Conservation (phyloP, 2,329 filamentous ascomycete species). For the Diaporthe vexans region DNA sequence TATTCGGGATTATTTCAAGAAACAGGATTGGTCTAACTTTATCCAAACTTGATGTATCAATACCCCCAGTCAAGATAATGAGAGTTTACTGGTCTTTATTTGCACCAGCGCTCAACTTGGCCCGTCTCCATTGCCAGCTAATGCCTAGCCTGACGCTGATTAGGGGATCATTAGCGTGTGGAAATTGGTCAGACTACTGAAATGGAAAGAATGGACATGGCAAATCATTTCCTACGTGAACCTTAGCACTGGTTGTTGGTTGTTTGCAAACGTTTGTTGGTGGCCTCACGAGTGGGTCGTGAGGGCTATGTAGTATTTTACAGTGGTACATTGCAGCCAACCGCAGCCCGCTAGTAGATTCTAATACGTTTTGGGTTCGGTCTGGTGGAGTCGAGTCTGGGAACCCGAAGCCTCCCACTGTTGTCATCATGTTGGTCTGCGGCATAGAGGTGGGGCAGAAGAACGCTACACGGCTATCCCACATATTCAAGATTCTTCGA, state of each 20-base stretch:
- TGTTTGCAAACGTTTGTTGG: neutral
- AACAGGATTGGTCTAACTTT: neutral
- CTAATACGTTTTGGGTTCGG: neutral
- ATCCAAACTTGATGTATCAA: neutral
- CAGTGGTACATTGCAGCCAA: neutral
- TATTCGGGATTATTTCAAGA: neutral
- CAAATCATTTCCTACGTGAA: neutral
- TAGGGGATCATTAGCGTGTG: too few species aligned
- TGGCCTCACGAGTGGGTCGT: neutral
- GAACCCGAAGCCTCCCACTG: too few species aligned
- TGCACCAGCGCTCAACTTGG: too few species aligned
- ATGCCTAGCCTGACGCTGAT: too few species aligned
- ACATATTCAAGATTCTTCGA: neutral
- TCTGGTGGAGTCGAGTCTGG: too few species aligned
- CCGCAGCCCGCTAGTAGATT: too few species aligned
- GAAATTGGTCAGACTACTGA: too few species aligned
- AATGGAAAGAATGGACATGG: neutral
- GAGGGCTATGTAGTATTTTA: neutral
- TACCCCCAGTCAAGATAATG: neutral
- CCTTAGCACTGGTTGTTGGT: neutral
- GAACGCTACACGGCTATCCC: neutral
- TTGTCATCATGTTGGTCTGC: neutral
- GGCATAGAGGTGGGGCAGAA: neutral
- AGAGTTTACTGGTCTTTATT: too few species aligned
- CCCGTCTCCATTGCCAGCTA: too few species aligned